Evolutionary conservation across 805 yeast genomes (phyloP).

Genomic region (Millerozyma acaciae): DNA sequence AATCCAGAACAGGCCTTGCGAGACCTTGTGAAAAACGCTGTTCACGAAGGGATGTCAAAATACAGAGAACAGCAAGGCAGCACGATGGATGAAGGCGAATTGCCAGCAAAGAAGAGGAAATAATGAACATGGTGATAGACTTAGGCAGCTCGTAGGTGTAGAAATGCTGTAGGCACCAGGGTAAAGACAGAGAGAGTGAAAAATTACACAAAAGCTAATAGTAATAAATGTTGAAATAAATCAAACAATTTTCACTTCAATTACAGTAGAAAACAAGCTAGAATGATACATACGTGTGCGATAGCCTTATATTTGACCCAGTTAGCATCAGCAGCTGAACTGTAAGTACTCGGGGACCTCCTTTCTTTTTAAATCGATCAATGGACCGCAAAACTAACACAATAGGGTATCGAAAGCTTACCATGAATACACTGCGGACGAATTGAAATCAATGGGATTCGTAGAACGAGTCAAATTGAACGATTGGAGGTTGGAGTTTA

Average conservation of each 20-base stretch:
- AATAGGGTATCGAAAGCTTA: slow-evolving; percentile 10
- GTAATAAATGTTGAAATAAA: not conserved
- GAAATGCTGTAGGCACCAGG: not conserved
- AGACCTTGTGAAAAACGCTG: slow-evolving; percentile 61
- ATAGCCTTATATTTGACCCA: slow-evolving; percentile 1
- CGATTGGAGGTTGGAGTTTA: slow-evolving; percentile 75
- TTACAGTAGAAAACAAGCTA: not conserved
- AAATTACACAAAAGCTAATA: slow-evolving; percentile 2
- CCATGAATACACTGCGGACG: slow-evolving; percentile 40
- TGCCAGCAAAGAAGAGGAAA: slow-evolving; percentile 30
- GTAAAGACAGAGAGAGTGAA: not conserved
- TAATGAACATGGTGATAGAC: not conserved
- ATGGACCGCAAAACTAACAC: too few species aligned
- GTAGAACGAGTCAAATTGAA: slow-evolving; percentile 53
- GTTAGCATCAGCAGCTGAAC: slow-evolving; percentile 4
- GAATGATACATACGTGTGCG: not conserved
- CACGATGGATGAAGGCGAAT: slow-evolving; percentile 19
- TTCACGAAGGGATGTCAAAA: slow-evolving; percentile 50
- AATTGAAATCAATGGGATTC: slow-evolving; percentile 56
- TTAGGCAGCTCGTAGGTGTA: not conserved
- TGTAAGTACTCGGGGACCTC: too few species aligned
- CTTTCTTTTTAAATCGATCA: too few species aligned
- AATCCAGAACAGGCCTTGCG: slow-evolving; percentile 78
- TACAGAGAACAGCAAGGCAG: slow-evolving; percentile 15
- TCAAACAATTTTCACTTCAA: not conserved